Conservation (phyloP, 805 yeast genomes). For the Isabelozyma gotoi region DNA sequence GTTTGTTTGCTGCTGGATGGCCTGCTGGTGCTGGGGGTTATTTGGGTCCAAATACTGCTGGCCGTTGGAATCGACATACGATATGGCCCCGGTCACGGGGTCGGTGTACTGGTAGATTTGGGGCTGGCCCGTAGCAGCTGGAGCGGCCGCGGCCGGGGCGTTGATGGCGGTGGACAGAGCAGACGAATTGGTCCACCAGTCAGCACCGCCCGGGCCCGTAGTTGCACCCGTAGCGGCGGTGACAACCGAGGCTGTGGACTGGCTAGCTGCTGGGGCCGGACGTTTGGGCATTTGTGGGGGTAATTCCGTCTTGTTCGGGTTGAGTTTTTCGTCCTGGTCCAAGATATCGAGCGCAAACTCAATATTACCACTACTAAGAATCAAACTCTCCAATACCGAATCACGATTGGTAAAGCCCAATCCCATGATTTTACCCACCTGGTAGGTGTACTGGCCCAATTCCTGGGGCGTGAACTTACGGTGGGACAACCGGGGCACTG, state of each 20-base stretch:
- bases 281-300: conserved; percentile 49
- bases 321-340: conserved; percentile 35
- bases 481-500: conserved; percentile 45
- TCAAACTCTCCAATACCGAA: conserved; percentile 61
- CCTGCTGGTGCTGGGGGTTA: conserved; percentile 44
- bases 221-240: conserved; percentile 1
- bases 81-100: conserved; percentile 65
- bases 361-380: conserved; percentile 57
- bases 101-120: conserved; percentile 70
- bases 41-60: conserved; percentile 59
- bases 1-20: conserved; percentile 32
- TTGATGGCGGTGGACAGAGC: conserved; percentile 26
- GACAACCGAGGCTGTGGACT: conserved; percentile 15
- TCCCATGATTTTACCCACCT: conserved; percentile 38
- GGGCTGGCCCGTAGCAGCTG: conserved; percentile 32
- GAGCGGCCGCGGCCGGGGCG: conserved; percentile 13
- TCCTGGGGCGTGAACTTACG: conserved; percentile 56
- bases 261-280: conserved; percentile 10
- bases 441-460: conserved; percentile 48
- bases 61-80: conserved; percentile 66
- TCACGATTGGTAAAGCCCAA: conserved; percentile 61
- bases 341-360: conserved; percentile 59
- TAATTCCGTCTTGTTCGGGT: conserved; percentile 35
- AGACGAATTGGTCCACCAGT: conserved; percentile 30
- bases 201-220: conserved; percentile 12